Evolutionary conservation across 2,329 filamentous ascomycete species (phyloP), one percentile per base, ranked within the genome.

Genomic region (Penicillium hesseltinei): DNA sequence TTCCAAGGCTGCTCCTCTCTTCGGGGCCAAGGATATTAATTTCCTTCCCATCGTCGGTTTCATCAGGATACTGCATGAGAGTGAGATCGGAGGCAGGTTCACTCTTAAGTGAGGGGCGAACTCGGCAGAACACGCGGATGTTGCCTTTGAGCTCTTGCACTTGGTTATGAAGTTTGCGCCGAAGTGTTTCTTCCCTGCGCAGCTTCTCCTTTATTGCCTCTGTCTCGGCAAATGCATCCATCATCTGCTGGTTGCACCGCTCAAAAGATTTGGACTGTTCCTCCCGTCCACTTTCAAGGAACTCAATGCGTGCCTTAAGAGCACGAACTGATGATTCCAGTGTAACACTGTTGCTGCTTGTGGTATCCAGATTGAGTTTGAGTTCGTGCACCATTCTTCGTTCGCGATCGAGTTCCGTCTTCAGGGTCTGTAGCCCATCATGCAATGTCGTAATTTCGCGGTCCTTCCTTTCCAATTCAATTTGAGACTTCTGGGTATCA

Each of bases 141-240:
- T 99, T 99, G 67, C 94, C 94, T 74, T 96, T 97, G 58, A 99
- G 84, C 71, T 99, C 94, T 73, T 99, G 92, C 46, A 99, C 93
- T 73, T 96, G 94, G 75, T 97, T 97, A 79, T 97, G 96, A 0
- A 99, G 83, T 66, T 95, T 93, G 23, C 94, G 85, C 15, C 94
- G 86, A 50, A 96, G 81, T 0, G 90, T 94, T 76, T 99, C 94
- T 71, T 97, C 94, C 68, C 88, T 91, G 61, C 94, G 88, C 29
- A 99, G 81, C 70, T 94, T 96, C 63, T 91, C 86, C 56, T 89
- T 86, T 1, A 90, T 87, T 36, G 84, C 82, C 31, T 89, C 86
- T 1, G 88, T 90, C 21, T 83, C 78, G 15, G 83, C 82, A 25
- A 91, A 75, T 0, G 92, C 92, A 46, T 94, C 88, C 69, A 91